Conservation (phyloP, 2,329 filamentous ascomycete species). For the Botrytis aclada region DNA sequence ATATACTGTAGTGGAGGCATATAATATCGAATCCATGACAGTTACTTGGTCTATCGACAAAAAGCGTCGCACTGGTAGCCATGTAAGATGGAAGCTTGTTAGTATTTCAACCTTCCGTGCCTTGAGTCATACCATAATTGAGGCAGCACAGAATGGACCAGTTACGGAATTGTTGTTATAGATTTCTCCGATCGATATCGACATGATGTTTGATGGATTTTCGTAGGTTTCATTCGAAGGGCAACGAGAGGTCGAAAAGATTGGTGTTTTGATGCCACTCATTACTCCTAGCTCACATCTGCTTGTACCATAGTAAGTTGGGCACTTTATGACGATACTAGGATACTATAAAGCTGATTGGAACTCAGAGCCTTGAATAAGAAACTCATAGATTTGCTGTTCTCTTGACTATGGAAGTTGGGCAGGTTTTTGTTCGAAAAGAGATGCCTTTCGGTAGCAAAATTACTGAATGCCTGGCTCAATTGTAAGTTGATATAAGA, state of each 20-base stretch:
- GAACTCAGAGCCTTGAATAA: neutral
- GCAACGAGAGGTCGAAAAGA: neutral
- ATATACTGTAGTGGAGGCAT: conserved; percentile 43
- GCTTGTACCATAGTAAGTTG: neutral
- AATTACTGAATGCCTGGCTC: neutral
- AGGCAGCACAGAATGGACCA: conserved; percentile 42
- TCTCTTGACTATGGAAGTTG: neutral
- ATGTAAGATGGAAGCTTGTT: conserved; percentile 47
- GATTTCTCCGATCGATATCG: neutral
- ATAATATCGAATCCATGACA: conserved; percentile 49
- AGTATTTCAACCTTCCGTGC: conserved; percentile 46
- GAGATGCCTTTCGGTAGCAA: neutral
- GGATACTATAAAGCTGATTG: neutral
- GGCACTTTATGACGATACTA: neutral
- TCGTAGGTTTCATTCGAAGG: neutral
- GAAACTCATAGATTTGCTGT: neutral
- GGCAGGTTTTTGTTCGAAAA: neutral
- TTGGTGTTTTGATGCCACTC: neutral
- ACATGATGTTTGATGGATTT: neutral
- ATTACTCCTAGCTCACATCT: neutral
- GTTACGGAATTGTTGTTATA: conserved; percentile 24
- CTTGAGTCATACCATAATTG: conserved; percentile 42
- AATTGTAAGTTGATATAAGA: neutral
- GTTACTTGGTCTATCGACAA: conserved; percentile 45
- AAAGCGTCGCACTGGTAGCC: conserved; percentile 43